phyloP scores from a whole-genome alignment of 331 rosid species.

The Pyrus hybrid region DNA sequence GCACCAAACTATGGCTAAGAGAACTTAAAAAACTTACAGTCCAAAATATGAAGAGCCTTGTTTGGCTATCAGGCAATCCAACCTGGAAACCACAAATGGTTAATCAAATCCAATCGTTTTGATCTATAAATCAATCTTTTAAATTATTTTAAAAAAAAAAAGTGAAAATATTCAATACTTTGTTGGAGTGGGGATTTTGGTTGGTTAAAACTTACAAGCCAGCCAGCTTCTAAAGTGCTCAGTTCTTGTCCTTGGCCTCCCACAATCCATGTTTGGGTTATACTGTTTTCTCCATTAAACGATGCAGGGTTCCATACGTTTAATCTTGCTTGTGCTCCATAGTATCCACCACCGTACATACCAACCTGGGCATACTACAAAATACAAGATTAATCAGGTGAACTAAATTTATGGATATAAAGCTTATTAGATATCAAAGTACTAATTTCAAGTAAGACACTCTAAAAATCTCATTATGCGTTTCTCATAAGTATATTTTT shows the following conservation, averaged over 20 bases:
- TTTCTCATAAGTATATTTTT: too few relatives aligned
- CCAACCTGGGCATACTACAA: slow-evolving; percentile 9
- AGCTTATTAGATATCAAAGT: too few relatives aligned
- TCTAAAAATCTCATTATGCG: too few relatives aligned
- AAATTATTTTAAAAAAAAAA: neutral
- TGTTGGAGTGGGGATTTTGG: neutral
- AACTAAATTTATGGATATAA: too few relatives aligned
- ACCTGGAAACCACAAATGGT: neutral
- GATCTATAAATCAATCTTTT: too few relatives aligned
- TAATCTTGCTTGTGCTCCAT: slow-evolving; percentile 6
- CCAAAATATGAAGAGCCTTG: slow-evolving; percentile 12
- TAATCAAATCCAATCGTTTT: too few relatives aligned
- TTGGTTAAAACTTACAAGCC: slow-evolving; percentile 9
- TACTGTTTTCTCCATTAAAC: neutral
- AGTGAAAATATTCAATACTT: neutral
- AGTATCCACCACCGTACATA: neutral
- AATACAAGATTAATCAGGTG: neutral
- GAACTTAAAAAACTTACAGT: slow-evolving; percentile 10
- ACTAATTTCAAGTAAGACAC: too few relatives aligned
- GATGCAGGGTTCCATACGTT: slow-evolving; percentile 21
- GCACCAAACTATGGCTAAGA: too few relatives aligned
- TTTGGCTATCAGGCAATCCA: neutral
- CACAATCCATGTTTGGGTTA: slow-evolving; percentile 9
- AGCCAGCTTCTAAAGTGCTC: slow-evolving; percentile 15
- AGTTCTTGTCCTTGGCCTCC: neutral